Percentiles rank a stretch among this genome's conserved stretches.
These are phyloP conservation scores for Dothistroma pini DNA, from an alignment of 2,329 filamentous ascomycete species.

Conservation along the genomic window DNA sequence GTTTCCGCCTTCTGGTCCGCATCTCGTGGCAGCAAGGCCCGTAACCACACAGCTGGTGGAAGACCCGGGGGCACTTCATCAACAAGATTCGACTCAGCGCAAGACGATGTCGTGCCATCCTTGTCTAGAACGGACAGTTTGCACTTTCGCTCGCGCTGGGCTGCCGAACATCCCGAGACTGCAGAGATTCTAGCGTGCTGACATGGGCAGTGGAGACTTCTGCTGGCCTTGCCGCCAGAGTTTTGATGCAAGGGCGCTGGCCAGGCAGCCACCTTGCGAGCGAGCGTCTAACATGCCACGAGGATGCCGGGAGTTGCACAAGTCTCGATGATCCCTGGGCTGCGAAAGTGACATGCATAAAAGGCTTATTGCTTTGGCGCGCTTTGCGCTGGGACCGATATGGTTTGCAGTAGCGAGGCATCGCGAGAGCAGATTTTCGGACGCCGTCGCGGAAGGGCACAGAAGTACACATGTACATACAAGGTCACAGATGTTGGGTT, in stretches of 20 bases:
- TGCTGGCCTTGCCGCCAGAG: neutral
- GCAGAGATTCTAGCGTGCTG: neutral
- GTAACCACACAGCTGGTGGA: neutral
- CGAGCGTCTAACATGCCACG: neutral
- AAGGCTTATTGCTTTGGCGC: neutral
- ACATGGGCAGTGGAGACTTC: neutral
- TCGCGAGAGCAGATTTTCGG: neutral
- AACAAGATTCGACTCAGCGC: neutral
- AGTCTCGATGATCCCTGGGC: neutral
- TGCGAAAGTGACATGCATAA: constrained; percentile 1
- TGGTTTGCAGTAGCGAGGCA: neutral
- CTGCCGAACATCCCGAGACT: neutral
- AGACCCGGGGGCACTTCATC: neutral
- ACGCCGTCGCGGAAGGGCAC: neutral
- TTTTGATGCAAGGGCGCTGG: neutral
- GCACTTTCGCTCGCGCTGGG: neutral
- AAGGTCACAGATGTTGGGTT: neutral
- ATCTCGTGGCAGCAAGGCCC: neutral
- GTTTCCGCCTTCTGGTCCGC: neutral
- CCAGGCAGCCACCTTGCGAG: neutral
- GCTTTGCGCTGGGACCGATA: neutral
- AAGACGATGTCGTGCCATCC: constrained; percentile 2
- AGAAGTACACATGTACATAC: neutral
- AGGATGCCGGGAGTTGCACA: neutral
- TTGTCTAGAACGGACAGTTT: neutral